Evolutionary conservation across 2,329 filamentous ascomycete species (phyloP), one percentile per base, ranked within the genome.

Genomic region (Phaeosphaeriaceae sp.): DNA sequence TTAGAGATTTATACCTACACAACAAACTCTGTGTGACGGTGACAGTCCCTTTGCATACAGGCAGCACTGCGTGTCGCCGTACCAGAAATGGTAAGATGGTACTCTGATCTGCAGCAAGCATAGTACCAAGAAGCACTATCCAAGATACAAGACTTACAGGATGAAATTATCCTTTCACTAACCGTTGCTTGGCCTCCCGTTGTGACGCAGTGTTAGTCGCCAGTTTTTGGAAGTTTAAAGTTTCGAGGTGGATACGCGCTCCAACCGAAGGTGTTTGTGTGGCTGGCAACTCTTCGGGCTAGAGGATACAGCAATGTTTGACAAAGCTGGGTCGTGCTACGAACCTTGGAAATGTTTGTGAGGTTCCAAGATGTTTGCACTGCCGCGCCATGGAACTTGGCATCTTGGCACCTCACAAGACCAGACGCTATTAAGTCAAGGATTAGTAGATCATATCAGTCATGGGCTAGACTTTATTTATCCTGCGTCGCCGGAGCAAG

Each of bases 371-470:
- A 30, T 28, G 43, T 40, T 49, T 50, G 42, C 42, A 41, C 35
- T 46, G 46, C 44, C 29, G 47, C 30, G 50, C 50, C 52, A 56
- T 43, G 52, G 38, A 35, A 43, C 54, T 58, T 60, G 54, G 50
- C 54, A 32, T 20, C 57, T 60, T 60, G 57, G 57, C 57, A 41
- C 9, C 9, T 16, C 18, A 17, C 44, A 15, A 42, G 34, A 16
- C 37, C 6, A 36, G 12, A 36, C n/a, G 41, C 18, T 43, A 35
- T 41, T 50, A 46, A 53, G 34, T 30, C 38, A 40, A 20, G 12
- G 29, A 34, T 17, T 41, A 29, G 43, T 39, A 41, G 45, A 58
- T 56, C 46, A 21, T 39, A 11, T 17, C 23, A 3, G 11, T 26
- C 23, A 26, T 11, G 23, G 23, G 23, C 23, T 26, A 26, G 23